These are phyloP conservation scores for Gypsophila paniculata DNA, from an alignment of 179 eudicot genomes.

Conservation along the genomic window DNA sequence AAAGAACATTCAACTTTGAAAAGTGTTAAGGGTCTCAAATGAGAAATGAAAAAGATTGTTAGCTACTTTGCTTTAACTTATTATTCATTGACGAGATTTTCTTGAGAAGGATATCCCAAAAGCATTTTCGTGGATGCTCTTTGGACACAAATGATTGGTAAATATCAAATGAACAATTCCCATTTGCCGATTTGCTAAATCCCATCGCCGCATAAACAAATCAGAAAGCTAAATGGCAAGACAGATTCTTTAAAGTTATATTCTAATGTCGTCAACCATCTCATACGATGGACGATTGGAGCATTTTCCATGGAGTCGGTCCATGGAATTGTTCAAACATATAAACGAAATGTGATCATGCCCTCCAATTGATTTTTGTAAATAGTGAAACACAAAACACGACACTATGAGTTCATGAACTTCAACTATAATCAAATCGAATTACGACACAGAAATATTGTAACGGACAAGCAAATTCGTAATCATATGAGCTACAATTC, in stretches of 20 bases:
- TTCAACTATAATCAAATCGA: background rate
- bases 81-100: background rate
- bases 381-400: slow-evolving; percentile 6
- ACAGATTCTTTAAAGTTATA: slow-evolving; percentile 20
- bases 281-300: background rate
- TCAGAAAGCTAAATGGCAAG: slow-evolving; percentile 9
- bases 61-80: background rate
- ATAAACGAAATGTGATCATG: background rate
- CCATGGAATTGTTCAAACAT: background rate
- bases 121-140: slow-evolving; percentile 6
- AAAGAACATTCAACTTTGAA: slow-evolving; percentile 6
- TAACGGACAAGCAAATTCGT: background rate
- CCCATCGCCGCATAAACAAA: slow-evolving; percentile 5
- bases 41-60: background rate
- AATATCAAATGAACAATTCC: slow-evolving; percentile 8
- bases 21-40: background rate
- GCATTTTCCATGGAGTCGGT: background rate
- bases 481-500: background rate
- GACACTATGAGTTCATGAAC: background rate
- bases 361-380: background rate
- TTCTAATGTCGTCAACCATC: slow-evolving; percentile 16
- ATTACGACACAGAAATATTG: background rate
- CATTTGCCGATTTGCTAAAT: slow-evolving; percentile 13
- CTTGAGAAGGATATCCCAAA: slow-evolving; percentile 3
- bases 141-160: slow-evolving; percentile 11